Percentiles rank a stretch among this genome's conserved stretches.
Conservation (phyloP, 768 basidiomycete genomes). For the Termitomyces sp. region DNA sequence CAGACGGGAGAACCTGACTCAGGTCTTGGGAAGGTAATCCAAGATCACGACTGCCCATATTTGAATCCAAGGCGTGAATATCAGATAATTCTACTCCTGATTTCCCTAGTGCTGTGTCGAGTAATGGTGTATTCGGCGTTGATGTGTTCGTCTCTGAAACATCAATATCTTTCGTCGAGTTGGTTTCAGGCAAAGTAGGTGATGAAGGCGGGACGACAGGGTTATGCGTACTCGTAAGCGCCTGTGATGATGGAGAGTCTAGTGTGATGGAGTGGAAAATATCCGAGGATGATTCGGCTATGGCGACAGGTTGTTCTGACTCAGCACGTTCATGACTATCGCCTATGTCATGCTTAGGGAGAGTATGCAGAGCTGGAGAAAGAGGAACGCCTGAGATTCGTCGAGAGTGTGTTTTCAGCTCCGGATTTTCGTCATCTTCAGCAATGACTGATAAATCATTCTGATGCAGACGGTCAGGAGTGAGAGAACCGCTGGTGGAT, state of each 20-base stretch:
- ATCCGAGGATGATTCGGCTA: slow-evolving; percentile 26
- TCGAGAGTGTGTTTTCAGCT: slow-evolving; percentile 24
- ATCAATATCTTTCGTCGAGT: neutral
- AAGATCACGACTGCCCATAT: slow-evolving; percentile 12
- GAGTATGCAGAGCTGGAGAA: neutral
- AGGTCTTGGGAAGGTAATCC: slow-evolving; percentile 30
- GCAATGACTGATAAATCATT: slow-evolving; percentile 64
- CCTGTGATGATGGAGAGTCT: slow-evolving; percentile 23
- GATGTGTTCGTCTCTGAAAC: neutral
- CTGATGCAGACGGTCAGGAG: slow-evolving; percentile 17
- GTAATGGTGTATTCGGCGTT: slow-evolving; percentile 4
- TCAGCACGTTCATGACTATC: neutral
- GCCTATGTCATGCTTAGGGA: neutral
- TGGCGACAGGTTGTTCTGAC: slow-evolving; percentile 1
- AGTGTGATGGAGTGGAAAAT: slow-evolving; percentile 33
- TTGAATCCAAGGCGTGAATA: slow-evolving; percentile 1
- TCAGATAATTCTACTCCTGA: slow-evolving; percentile 3
- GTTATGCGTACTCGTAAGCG: neutral
- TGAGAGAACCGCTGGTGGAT: neutral
- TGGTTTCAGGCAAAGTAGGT: neutral
- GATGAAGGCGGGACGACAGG: neutral
- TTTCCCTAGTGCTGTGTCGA: slow-evolving; percentile 3
- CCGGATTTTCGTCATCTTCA: slow-evolving; percentile 61
- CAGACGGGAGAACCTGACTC: slow-evolving; percentile 15
- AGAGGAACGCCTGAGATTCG: neutral